These are phyloP conservation scores for Pachysolen tannophilus DNA, from an alignment of 805 yeast species.

Conservation along the genomic window DNA sequence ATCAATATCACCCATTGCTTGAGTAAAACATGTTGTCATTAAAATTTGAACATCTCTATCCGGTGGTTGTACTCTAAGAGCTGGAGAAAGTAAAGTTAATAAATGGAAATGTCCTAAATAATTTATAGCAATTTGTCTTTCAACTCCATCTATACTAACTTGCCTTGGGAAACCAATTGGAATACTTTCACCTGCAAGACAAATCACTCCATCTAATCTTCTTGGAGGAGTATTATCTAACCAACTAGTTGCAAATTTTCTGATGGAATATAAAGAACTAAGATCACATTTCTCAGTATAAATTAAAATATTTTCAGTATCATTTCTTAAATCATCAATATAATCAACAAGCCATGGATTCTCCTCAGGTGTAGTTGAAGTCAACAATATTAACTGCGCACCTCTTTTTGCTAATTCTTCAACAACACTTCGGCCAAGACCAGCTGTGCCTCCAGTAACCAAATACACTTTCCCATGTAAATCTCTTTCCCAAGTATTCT, in stretches of 20 bases:
- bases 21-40: conserved; percentile 71
- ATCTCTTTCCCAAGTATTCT: conserved; percentile 89
- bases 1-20: conserved; percentile 63
- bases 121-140: conserved; percentile 75
- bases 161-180: conserved; percentile 62
- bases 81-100: conserved; percentile 72
- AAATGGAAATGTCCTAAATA: conserved; percentile 78
- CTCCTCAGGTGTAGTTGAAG: conserved; percentile 51
- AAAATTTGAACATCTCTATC: conserved; percentile 88
- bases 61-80: conserved; percentile 82
- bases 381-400: conserved; percentile 75
- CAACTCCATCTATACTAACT: conserved; percentile 75
- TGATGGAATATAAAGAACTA: conserved; percentile 59
- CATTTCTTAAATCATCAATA: conserved; percentile 66
- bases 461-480: conserved; percentile 83
- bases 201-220: conserved; percentile 80
- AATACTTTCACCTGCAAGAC: conserved; percentile 77
- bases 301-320: conserved; percentile 62
- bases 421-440: conserved; percentile 74
- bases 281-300: conserved; percentile 91
- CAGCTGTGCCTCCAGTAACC: conserved; percentile 91
- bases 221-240: conserved; percentile 86
- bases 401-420: conserved; percentile 71
- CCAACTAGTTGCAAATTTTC: conserved; percentile 94
- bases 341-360: conserved; percentile 70